A percentile compares a stretch with the other conserved stretches of the same genome.
phyloP scores from a whole-genome alignment of 768 basidiomycete species.

The Tylopilus subfusipes region DNA sequence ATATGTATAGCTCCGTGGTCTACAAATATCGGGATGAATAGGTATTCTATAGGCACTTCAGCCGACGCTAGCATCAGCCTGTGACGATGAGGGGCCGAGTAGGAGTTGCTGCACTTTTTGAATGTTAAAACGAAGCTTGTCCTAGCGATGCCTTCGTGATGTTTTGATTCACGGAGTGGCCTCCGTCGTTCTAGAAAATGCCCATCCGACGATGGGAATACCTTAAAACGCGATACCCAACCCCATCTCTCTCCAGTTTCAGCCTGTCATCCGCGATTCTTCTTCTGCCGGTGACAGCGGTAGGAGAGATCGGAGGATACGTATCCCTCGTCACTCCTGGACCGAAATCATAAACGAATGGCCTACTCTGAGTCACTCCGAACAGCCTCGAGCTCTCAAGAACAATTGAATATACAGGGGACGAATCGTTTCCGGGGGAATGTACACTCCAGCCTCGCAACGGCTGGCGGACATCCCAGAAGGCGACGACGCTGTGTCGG shows the following conservation, averaged over 20 bases:
- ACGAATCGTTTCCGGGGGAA: conserved; percentile 73
- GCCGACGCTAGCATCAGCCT: neutral
- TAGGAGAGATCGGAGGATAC: conserved; percentile 41
- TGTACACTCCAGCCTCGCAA: conserved; percentile 71
- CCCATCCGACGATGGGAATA: conserved; percentile 35
- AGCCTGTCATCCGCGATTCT: conserved; percentile 20
- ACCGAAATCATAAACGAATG: conserved; percentile 81
- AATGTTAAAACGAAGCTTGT: neutral
- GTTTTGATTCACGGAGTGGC: neutral
- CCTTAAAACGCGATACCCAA: conserved; percentile 52
- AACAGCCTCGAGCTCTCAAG: conserved; percentile 78
- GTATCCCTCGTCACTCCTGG: conserved; percentile 54
- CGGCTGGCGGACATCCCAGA: conserved; percentile 76
- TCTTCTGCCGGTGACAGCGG: conserved; percentile 17
- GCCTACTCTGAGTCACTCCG: conserved; percentile 71
- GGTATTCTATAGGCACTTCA: neutral
- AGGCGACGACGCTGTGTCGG: conserved; percentile 70
- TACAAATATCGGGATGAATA: neutral
- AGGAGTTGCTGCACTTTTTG: neutral
- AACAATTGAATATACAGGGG: conserved; percentile 71
- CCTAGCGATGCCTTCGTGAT: neutral
- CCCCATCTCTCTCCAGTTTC: conserved; percentile 33
- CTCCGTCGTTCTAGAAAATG: conserved; percentile 5
- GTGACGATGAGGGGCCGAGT: neutral
- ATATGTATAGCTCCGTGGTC: neutral